Percentiles rank a stretch among this genome's conserved stretches.
Conservation (phyloP, 352 stramenopile genomes). For the Pythium apleroticum region DNA sequence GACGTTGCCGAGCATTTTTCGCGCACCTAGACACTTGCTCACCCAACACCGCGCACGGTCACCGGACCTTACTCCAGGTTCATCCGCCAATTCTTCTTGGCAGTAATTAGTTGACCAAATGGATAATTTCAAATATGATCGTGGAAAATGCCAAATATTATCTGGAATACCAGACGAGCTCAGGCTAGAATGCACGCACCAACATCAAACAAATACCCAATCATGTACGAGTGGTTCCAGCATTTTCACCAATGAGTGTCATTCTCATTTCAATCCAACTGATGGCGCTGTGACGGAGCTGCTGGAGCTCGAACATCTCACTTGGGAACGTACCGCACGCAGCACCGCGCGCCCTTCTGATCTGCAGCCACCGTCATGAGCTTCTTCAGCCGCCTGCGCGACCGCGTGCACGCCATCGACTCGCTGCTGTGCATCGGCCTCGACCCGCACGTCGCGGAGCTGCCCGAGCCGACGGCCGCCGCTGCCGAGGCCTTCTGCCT, state of each 20-base stretch:
- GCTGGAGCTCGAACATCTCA: slow-evolving; percentile 6
- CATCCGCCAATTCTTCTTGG: too few relatives aligned
- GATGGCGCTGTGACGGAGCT: slow-evolving; percentile 14
- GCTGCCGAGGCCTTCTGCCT: slow-evolving; percentile 95
- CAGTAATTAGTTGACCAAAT: too few relatives aligned
- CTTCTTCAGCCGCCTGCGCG: slow-evolving; percentile 90
- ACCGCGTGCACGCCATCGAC: slow-evolving; percentile 87
- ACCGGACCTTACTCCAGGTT: too few relatives aligned
- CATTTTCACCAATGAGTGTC: slow-evolving; percentile 15
- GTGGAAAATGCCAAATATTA: too few relatives aligned
- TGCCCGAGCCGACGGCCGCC: slow-evolving; percentile 78
- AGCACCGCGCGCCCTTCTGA: slow-evolving; percentile 10
- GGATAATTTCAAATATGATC: too few relatives aligned
- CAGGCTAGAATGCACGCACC: too few relatives aligned
- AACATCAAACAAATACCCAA: slow-evolving; percentile 5
- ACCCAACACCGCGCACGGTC: too few relatives aligned
- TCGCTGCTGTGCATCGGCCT: slow-evolving; percentile 98
- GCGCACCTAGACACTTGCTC: too few relatives aligned
- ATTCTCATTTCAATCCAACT: slow-evolving; percentile 2
- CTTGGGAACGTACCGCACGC: slow-evolving; percentile 7
- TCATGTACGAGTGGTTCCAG: background rate
- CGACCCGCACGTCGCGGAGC: slow-evolving; percentile 92
- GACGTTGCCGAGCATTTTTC: too few relatives aligned
- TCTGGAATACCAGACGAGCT: too few relatives aligned
- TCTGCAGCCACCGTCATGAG: slow-evolving; percentile 29